Base-by-base conservation (phyloP, 2,329 filamentous ascomycete species). In the Mariannaea sp. region DNA sequence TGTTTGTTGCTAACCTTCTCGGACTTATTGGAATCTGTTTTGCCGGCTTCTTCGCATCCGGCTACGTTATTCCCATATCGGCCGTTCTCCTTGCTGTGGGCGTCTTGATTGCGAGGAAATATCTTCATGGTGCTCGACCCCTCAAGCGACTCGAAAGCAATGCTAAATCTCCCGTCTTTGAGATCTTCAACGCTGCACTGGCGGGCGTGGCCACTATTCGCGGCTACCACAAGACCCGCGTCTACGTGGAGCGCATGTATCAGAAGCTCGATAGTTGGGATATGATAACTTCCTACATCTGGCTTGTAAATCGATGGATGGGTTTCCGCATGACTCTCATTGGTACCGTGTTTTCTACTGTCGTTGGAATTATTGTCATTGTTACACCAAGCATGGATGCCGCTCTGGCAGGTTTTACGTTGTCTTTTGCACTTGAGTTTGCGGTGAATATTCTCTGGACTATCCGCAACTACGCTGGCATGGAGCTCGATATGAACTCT, bases 401-500 rank as follows among this genome's bases (percentile, higher is more conserved):
- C 1, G 80, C 87, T 0, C 75, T 92, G 22, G 89, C 88, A 2
- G 89, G 89, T 0, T 92, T 93, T 62, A 88, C 88, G 0, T 73
- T 93, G 32, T 83, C 83, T 2, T 92, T 92, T 68, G 83, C 88
- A 0, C 75, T 92, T 24, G 83, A 89, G 50, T 90, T 91, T 66
- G 82, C 85, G 0, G 72, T 71, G 13, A 77, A 79, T 7, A 81
- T 91, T 49, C 80, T 86, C 42, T 88, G 83, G 81, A 79, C 83
- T 0, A 80, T 91, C 30, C 78, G 87, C 1, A 75, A 85, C 49
- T 90, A 90, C 65, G 81, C 87, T 0, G 85, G 83, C 56, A 74
- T 91, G 16, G 89, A 93, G 67, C 75, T 92, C 4, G 84, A 89
- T 65, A 91, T 92, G 87, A 92, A 92, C 64, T 83, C 88, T 1